Base-by-base conservation (phyloP, 305 asterid species). In the Andrographis paniculata region DNA sequence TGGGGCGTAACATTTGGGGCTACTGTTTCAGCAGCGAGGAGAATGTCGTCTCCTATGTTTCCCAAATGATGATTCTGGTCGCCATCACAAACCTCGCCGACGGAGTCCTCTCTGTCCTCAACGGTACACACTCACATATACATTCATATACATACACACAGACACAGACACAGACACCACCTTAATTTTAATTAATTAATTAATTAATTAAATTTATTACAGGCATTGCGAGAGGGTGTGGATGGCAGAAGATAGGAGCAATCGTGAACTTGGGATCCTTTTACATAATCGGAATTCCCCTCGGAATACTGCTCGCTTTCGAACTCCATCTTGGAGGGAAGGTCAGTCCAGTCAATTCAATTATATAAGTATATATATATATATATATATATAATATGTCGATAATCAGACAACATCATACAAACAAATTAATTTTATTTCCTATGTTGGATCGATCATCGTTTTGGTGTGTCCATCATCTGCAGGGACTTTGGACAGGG, bases 191-290 rank as follows among this genome's bases (percentile, higher is more conserved):
- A 2, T 33, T 33, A 7, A 5, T 1, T 13, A 5, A 33, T 7
- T 33, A 6, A 27, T 7, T 33, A 13, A 6, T 13, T 7, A 5
- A 7, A 4, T 37, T 28, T 42, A 55, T 35, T 41, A n/a, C 55
- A 77, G 86, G 87, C 13, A 70, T 68, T 37, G 80, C 87, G 13
- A 72, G 84, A 60, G 87, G 84, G 1, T 75, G 84, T 52, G 87
- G 87, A 8, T 78, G 87, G 87, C 84, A 78, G 62, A 75, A 75
- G 42, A 72, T 75, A n/a, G 87, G 84, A 2, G 87, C 80, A 36
- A 49, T 70, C 0, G 76, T 78, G 2, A 78, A 78, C 42, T 61
- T 78, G 48, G 87, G 52, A 4, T 60, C 87, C 7, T 75, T 75
- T 56, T 78, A 75, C 23, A 35, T 78, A 6, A 65, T 73, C 22